Conservation (phyloP, 225 moss, liverwort and hornwort genomes). For the Rhytidiadelphus loreus region DNA sequence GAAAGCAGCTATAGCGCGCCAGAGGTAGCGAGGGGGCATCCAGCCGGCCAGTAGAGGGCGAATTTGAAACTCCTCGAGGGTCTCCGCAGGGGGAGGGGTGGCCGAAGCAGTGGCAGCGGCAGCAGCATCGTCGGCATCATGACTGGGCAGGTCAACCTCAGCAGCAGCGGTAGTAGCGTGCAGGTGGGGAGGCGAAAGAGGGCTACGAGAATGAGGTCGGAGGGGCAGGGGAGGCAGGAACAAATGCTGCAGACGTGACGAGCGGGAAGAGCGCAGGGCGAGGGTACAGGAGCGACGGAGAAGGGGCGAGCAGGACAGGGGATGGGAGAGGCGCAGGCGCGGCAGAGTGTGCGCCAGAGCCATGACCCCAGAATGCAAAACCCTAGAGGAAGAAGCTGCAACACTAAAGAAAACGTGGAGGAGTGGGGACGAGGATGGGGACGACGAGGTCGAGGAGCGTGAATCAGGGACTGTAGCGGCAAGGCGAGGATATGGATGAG, state of each 20-base stretch:
- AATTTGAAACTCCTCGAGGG: conserved; percentile 18
- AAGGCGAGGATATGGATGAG: background rate
- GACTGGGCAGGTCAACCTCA: conserved; percentile 11
- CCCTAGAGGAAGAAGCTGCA: background rate
- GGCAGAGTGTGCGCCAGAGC: conserved; percentile 13
- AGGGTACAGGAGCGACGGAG: background rate
- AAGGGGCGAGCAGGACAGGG: background rate
- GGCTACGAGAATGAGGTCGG: background rate
- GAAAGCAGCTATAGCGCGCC: conserved; percentile 84
- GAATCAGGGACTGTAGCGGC: background rate
- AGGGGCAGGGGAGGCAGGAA: background rate
- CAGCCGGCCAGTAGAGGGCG: conserved; percentile 57
- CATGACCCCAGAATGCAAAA: background rate
- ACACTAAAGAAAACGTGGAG: background rate
- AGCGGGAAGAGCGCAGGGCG: background rate
- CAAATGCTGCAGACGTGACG: background rate
- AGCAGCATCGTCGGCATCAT: conserved; percentile 6
- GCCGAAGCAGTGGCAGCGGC: background rate
- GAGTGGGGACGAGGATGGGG: background rate
- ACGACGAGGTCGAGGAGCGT: background rate
- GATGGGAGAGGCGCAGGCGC: background rate
- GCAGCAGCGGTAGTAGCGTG: conserved; percentile 5
- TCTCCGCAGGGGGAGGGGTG: conserved; percentile 6
- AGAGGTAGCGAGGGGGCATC: conserved; percentile 87
- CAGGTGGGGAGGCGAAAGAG: background rate